Percentiles rank a stretch among this genome's conserved stretches.
Conservation (phyloP, 805 yeast species). For the Pichia scutulata region DNA sequence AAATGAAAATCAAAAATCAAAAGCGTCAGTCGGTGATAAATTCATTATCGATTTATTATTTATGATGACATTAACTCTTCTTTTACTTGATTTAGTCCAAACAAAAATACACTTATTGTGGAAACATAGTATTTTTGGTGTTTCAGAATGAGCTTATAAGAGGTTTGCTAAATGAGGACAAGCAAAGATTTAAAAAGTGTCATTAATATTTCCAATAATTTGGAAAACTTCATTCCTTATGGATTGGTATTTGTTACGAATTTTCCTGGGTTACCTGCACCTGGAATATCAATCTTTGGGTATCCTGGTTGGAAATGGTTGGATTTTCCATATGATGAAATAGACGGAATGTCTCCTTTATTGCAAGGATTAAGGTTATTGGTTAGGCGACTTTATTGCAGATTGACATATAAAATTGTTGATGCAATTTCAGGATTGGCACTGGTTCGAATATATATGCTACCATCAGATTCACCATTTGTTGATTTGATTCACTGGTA, state of each 20-base stretch:
- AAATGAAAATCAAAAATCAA: too few relatives aligned
- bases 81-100: too few relatives aligned
- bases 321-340: constrained; percentile 33
- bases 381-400: constrained; percentile 31
- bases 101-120: too few relatives aligned
- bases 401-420: constrained; percentile 37
- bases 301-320: constrained; percentile 49
- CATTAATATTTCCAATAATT: constrained; percentile 30
- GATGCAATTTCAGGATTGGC: constrained; percentile 16
- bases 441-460: constrained; percentile 37
- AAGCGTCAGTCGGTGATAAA: neutral
- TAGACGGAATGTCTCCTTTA: constrained; percentile 3
- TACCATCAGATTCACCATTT: constrained; percentile 39
- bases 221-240: constrained; percentile 34
- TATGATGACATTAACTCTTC: too few relatives aligned
- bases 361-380: constrained; percentile 37
- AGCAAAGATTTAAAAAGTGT: neutral
- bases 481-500: constrained; percentile 28
- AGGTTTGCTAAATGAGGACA: neutral
- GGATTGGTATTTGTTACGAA: constrained; percentile 42
- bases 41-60: too few relatives aligned
- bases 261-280: constrained; percentile 34
- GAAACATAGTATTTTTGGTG: neutral
- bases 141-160: neutral
- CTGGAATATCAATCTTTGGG: constrained; percentile 29